Percentiles rank a stretch among this genome's conserved stretches.
These are phyloP conservation scores for Xylaria cubensis DNA, from an alignment of 495 filamentous ascomycete genomes.

Conservation along the genomic window DNA sequence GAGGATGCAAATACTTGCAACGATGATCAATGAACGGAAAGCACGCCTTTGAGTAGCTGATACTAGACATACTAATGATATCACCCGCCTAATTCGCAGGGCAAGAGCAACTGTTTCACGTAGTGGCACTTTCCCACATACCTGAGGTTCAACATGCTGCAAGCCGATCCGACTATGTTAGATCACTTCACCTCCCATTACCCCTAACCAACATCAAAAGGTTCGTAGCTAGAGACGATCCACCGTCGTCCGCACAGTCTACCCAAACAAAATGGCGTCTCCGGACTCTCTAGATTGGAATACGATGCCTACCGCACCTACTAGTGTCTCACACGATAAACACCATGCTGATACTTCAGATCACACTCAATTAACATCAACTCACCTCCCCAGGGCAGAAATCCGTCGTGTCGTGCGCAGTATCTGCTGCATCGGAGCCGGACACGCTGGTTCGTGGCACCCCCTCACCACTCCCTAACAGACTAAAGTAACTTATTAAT, in stretches of 20 bases:
- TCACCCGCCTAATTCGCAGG: background rate
- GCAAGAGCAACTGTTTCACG: background rate
- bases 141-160: too few relatives aligned
- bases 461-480: background rate
- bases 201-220: background rate
- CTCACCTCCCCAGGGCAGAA: background rate
- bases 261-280: background rate
- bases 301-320: constrained; percentile 55
- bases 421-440: constrained; percentile 69
- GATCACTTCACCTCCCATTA: background rate
- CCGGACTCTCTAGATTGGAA: constrained; percentile 3
- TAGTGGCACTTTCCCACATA: background rate
- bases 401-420: constrained; percentile 50
- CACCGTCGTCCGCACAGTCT: background rate
- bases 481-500: background rate
- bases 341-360: constrained; percentile 22
- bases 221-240: too few relatives aligned
- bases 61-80: too few relatives aligned
- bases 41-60: too few relatives aligned
- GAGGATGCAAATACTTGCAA: too few relatives aligned
- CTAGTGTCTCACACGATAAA: constrained; percentile 50
- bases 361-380: background rate
- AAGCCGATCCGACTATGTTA: background rate
- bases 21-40: too few relatives aligned
- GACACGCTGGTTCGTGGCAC: constrained; percentile 63